A percentile compares a stretch with the other conserved stretches of the same genome.
phyloP scores from a whole-genome alignment of 2,329 filamentous ascomycete genomes.

The Xylariaceae sp. region DNA sequence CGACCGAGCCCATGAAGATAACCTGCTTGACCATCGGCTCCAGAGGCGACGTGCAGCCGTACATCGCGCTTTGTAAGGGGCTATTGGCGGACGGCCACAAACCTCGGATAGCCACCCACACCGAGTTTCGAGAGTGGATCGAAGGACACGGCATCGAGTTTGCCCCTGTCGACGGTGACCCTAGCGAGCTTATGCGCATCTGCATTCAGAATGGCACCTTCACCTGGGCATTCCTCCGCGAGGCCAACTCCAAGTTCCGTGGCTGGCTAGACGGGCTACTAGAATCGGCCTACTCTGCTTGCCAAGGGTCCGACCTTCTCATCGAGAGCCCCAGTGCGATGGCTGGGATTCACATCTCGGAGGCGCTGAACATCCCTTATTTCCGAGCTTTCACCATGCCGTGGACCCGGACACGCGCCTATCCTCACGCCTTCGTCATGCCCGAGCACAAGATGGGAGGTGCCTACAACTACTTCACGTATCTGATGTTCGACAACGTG shows the following conservation, averaged over 20 bases:
- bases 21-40: constrained; percentile 96
- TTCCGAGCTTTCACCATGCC: constrained; percentile 98
- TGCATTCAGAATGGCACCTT: constrained; percentile 98
- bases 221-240: constrained; percentile 81
- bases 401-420: constrained; percentile 92
- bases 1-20: constrained; percentile 69
- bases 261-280: constrained; percentile 93
- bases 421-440: constrained; percentile 93
- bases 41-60: constrained; percentile 92
- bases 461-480: constrained; percentile 90
- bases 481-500: constrained; percentile 92
- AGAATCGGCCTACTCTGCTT: constrained; percentile 73
- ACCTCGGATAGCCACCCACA: constrained; percentile 83
- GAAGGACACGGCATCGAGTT: constrained; percentile 93
- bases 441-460: constrained; percentile 92
- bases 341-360: constrained; percentile 96
- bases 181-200: constrained; percentile 87
- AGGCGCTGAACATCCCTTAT: constrained; percentile 87
- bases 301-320: constrained; percentile 79
- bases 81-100: constrained; percentile 82
- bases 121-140: constrained; percentile 85
- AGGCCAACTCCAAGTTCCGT: constrained; percentile 82
- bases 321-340: constrained; percentile 96
- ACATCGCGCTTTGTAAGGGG: constrained; percentile 92
- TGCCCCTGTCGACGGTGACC: constrained; percentile 80